A percentile compares a stretch with the other conserved stretches of the same genome.
Evolutionary conservation across 148 eudicot genomes (phyloP).

Genomic region (Hydrangea macrophylla): DNA sequence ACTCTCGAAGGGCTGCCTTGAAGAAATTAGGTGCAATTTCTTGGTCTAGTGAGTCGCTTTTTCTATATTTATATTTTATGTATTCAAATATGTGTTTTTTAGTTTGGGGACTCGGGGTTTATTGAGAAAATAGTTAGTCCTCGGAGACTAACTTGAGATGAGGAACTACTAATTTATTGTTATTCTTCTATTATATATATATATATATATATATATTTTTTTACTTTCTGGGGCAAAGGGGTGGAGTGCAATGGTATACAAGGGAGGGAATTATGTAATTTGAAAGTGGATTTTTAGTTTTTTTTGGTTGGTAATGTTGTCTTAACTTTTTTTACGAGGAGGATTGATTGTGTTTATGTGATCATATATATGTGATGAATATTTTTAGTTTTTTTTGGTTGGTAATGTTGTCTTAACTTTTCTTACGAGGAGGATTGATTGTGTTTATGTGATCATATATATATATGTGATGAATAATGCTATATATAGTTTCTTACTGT

Average conservation of each 20-base stretch:
- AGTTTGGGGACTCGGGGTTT: background rate
- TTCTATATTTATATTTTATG: background rate
- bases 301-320: background rate
- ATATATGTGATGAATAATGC: too few species aligned
- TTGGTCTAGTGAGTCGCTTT: slow-evolving; percentile 17
- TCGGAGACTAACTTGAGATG: background rate
- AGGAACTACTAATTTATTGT: background rate
- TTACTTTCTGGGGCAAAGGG: background rate
- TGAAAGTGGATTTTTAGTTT: background rate
- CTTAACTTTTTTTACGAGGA: too few species aligned
- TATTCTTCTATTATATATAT: background rate
- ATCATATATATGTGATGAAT: too few species aligned
- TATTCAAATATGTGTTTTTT: slow-evolving; percentile 6
- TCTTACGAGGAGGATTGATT: too few species aligned
- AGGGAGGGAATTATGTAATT: slow-evolving; percentile 14
- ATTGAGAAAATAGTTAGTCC: too few species aligned
- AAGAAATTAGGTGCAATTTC: too few species aligned
- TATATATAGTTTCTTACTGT: too few species aligned
- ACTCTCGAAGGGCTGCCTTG: slow-evolving; percentile 1
- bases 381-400: too few species aligned
- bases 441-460: too few species aligned
- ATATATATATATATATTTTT: too few species aligned
- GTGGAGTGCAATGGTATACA: slow-evolving; percentile 17
- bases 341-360: too few species aligned
- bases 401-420: too few species aligned